Conservation (phyloP, 75 land plant genomes). For the Azolla pinnata region DNA sequence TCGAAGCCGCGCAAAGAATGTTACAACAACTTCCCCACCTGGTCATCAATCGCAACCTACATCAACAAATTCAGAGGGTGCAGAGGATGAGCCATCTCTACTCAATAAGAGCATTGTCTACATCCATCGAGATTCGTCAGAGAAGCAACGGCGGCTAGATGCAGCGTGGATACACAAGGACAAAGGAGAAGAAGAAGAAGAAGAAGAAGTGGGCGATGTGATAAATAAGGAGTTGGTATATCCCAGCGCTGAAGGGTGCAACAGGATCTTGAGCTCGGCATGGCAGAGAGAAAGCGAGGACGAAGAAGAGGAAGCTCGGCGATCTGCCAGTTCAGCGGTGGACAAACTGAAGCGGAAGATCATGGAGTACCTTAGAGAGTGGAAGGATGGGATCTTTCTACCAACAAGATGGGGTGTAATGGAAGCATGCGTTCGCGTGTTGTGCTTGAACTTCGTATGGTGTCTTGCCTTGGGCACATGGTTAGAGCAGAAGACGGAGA, state of each 20-base stretch:
- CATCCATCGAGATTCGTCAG: not conserved
- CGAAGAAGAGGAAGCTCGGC: not conserved
- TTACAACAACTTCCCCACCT: not conserved
- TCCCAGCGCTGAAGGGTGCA: not conserved
- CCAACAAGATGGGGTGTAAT: not conserved
- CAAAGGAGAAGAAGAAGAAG: no score
- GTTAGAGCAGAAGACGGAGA: slow-evolving; percentile 14
- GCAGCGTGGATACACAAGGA: slow-evolving; percentile 2
- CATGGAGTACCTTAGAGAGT: not conserved
- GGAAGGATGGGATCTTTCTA: not conserved
- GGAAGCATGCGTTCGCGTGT: not conserved
- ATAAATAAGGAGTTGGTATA: not conserved
- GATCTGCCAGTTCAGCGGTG: not conserved
- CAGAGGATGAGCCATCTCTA: not conserved
- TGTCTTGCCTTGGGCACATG: slow-evolving; percentile 14
- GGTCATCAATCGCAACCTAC: not conserved
- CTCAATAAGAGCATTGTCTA: not conserved
- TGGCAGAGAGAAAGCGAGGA: not conserved
- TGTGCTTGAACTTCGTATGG: slow-evolving; percentile 9
- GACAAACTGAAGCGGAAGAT: not conserved
- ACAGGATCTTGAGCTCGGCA: not conserved
- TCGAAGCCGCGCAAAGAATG: no score
- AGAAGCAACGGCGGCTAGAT: slow-evolving; percentile 3
- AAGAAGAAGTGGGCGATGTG: not conserved
- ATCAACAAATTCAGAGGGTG: not conserved